Base-by-base conservation (phyloP, 768 basidiomycete genomes). In the Leccinum aurantiacum region DNA sequence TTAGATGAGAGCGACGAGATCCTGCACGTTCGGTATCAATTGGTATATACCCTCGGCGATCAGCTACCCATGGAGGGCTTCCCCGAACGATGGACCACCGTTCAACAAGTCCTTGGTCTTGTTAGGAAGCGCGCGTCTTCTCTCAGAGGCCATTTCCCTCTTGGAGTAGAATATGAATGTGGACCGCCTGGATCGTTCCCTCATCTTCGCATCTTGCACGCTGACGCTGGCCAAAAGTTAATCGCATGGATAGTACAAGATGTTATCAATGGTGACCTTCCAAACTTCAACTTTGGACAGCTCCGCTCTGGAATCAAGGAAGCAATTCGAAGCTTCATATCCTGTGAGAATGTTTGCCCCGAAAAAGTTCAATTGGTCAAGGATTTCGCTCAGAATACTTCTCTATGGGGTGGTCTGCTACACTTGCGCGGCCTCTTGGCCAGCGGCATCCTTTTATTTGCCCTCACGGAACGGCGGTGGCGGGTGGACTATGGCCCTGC, bases 11-110 rank as follows among this genome's bases (percentile, higher is more conserved):
- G 68, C 29, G 68, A 69, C 19, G 68, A 84, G 49, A 74, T 82
- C 27, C 72, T 84, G 6, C 75, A 78, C 54, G 76, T 78, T 46
- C 72, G 75, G 0, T 82, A 83, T 62, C 81, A 83, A 59, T 66
- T 84, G 11, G 70, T 84, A 4, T 84, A 83, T 53, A 79, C 82
- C 0, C 66, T 76, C 31, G 80, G 79, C 47, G 38, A 24, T 31
- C 50, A 51, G 25, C 9, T 11, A 7, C n/a, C 8, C 7, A 51
- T 31, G n/a, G 50, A 51, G 11, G 50, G 29, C 29, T 51, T 2
- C 29, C 50, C 50, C 29, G 29, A 49, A 51, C 50, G 29, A 8
- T 27, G 50, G 29, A 51, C 50, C 50, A 51, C 29, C 11, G 0
- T 10, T 29, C 17, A 51, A 31, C 50, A 51, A 31, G 29, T 51